Evolutionary conservation across 306 rosid genomes (phyloP), one percentile per base, ranked within the genome.

Genomic region (Astragalus glycyphyllos): DNA sequence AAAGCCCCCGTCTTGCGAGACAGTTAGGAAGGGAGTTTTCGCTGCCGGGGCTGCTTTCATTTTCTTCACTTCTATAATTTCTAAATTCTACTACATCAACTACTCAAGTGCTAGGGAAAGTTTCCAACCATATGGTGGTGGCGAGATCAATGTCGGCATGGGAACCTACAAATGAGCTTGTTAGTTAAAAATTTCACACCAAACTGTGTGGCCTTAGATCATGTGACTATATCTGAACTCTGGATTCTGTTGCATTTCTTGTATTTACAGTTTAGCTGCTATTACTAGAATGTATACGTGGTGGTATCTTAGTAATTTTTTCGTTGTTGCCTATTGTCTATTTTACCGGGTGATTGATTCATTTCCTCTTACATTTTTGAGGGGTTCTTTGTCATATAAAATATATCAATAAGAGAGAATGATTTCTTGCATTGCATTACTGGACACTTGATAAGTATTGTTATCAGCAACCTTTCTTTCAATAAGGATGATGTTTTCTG

Each of bases 11-110:
- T 84, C 91, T 20, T 95, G 99, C 10, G 73, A 85, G 75, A 85
- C 83, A 17, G 82, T 91, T 79, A 84, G 99, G 80, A 95, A 78
- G 83, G 99, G 99, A 74, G 96, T 91, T 47, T 91, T 95, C 10
- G 96, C 86, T 1, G 96, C 96, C 0, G 96, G 99, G 4, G 97
- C 97, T 7, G 99, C 96, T 15, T 91, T 95, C 68, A 51, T 82
- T 44, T 72, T 95, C 82, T 73, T 95, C 77, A 91, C 86, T 42
- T 72, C 86, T 65, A 82, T 91, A 8, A 66, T 95, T 69, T 86
- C 99, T 13, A 72, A 86, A 67, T 84, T 89, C 79, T 95, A 86
- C 89, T 91, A 91, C 10, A 56, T 89, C 72, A 87, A 59, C 96
- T 95, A 95, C 60, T 95, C 97, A 51, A 86, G 79, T 29, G 95